Conservation (phyloP, 1,284 basidiomycete species). For the Irpex sp. region DNA sequence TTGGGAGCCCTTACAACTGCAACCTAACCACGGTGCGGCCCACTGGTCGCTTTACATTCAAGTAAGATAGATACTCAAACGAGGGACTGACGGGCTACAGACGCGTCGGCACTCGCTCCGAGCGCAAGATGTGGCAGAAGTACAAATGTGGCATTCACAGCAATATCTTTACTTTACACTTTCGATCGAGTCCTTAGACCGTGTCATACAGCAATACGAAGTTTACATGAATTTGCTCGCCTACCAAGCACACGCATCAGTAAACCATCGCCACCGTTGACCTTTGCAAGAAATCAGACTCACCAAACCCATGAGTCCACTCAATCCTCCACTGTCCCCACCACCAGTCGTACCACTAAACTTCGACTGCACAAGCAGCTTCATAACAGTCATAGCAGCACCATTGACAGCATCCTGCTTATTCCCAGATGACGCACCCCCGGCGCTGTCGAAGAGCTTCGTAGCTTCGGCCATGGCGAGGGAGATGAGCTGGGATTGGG, state of each 20-base stretch:
- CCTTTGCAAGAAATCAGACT: slow-evolving; percentile 18
- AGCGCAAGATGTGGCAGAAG: no score
- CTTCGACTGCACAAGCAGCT: slow-evolving; percentile 70
- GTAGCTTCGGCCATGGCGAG: slow-evolving; percentile 80
- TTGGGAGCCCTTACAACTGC: no score
- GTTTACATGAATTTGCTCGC: slow-evolving; percentile 39
- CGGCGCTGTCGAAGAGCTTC: slow-evolving; percentile 69
- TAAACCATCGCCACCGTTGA: background rate
- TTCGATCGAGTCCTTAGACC: background rate
- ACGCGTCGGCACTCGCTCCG: no score
- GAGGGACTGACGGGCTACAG: no score
- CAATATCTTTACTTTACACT: background rate
- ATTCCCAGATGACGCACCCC: slow-evolving; percentile 60
- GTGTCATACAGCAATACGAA: background rate
- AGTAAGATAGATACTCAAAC: no score
- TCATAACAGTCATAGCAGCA: slow-evolving; percentile 82
- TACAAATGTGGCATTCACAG: background rate
- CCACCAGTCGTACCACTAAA: slow-evolving; percentile 52
- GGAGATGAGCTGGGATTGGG: slow-evolving; percentile 65
- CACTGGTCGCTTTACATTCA: no score
- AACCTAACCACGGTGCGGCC: no score
- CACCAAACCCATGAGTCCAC: slow-evolving; percentile 54
- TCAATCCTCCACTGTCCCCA: slow-evolving; percentile 61
- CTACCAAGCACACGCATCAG: slow-evolving; percentile 21
- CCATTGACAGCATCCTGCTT: slow-evolving; percentile 83